Conservation (phyloP, 495 filamentous ascomycete genomes). For the Penicillium odoratum region DNA sequence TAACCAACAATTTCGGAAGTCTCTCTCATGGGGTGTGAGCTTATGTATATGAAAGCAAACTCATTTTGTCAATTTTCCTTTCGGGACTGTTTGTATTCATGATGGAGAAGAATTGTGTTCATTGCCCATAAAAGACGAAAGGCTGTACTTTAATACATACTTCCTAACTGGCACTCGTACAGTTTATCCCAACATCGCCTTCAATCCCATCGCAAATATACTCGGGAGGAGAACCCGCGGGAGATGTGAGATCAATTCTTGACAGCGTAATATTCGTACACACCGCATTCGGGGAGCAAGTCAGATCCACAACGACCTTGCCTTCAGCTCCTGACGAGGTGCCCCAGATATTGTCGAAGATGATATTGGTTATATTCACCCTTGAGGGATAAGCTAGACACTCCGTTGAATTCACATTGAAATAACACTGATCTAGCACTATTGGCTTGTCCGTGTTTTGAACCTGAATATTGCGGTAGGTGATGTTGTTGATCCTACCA, state of each 20-base stretch:
- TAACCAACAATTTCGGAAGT: no score
- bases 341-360: constrained; percentile 56
- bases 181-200: constrained; percentile 51
- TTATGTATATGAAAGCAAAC: no score
- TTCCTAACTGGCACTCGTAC: constrained; percentile 19
- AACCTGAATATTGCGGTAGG: constrained; percentile 56
- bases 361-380: constrained; percentile 56
- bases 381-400: constrained; percentile 52
- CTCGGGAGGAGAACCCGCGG: constrained; percentile 43
- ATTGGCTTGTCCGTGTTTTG: constrained; percentile 55
- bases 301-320: constrained; percentile 48
- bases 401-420: constrained; percentile 50
- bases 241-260: constrained; percentile 51
- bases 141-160: no score
- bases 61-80: no score
- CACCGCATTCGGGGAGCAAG: constrained; percentile 54
- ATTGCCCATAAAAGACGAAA: no score
- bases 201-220: constrained; percentile 54
- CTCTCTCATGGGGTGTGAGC: no score
- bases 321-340: constrained; percentile 52
- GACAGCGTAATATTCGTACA: constrained; percentile 54
- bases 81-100: no score
- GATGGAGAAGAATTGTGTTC: no score
- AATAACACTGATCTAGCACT: constrained; percentile 60
- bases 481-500: constrained; percentile 59